Evolutionary conservation across 345 rosid species (phyloP).

Genomic region (Euclidium syriacum): DNA sequence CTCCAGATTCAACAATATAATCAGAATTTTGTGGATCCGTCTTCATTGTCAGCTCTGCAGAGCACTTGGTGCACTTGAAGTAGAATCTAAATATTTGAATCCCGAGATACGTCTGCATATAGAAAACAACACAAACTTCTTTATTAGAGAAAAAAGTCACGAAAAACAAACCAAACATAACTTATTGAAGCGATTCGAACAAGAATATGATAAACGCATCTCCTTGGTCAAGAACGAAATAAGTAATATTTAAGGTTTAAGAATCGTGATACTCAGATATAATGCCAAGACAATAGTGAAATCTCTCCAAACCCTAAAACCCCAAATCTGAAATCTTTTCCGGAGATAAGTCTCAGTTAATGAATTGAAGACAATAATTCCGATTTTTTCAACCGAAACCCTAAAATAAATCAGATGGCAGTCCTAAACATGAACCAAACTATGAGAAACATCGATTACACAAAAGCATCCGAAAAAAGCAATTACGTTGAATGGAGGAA

Average conservation of each 20-base stretch:
- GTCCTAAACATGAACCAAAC: neutral
- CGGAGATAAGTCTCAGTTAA: neutral
- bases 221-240: neutral
- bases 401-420: neutral
- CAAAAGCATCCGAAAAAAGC: neutral
- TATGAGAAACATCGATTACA: neutral
- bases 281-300: neutral
- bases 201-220: neutral
- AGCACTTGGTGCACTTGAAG: constrained; percentile 91
- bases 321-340: constrained; percentile 15
- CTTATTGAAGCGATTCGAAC: neutral
- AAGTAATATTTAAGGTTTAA: neutral
- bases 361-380: neutral
- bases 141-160: neutral
- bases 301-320: constrained; percentile 25
- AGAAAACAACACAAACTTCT: neutral
- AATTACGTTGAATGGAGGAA: neutral
- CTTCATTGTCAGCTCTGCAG: constrained; percentile 82
- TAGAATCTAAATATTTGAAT: constrained; percentile 88
- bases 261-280: neutral
- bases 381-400: neutral
- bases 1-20: constrained; percentile 83
- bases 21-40: constrained; percentile 97
- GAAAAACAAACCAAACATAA: neutral
- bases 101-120: constrained; percentile 77